phyloP scores from a whole-genome alignment of 495 filamentous ascomycete genomes.

The Penicillium paradoxum region DNA sequence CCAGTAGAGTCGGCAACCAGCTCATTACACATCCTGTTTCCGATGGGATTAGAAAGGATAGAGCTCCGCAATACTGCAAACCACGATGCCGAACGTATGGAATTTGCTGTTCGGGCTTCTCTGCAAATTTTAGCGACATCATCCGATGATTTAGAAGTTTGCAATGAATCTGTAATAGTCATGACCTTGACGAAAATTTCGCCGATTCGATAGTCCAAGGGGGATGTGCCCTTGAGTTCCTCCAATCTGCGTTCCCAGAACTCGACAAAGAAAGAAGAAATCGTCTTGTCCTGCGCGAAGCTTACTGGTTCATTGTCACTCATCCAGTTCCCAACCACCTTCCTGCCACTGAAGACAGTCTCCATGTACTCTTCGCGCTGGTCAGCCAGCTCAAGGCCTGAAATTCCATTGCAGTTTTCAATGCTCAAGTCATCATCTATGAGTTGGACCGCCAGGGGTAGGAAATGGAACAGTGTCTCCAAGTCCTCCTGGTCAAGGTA shows the following conservation, averaged over 20 bases:
- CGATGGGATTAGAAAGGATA: constrained; percentile 33
- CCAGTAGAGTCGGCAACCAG: constrained; percentile 56
- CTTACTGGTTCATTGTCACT: constrained; percentile 18
- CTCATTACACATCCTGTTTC: constrained; percentile 51
- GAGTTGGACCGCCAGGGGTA: constrained; percentile 53
- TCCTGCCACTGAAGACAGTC: constrained; percentile 53
- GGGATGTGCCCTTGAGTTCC: constrained; percentile 24
- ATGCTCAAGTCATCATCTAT: constrained; percentile 61
- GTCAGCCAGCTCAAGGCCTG: constrained; percentile 42
- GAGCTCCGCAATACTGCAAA: constrained; percentile 31
- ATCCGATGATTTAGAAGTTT: constrained; percentile 26
- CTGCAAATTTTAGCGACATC: constrained; percentile 33
- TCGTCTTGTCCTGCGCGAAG: constrained; percentile 7
- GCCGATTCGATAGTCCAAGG: constrained; percentile 36
- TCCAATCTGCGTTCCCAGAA: constrained; percentile 38
- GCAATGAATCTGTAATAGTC: constrained; percentile 22
- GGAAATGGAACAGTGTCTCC: constrained; percentile 38
- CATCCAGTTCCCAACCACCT: constrained; percentile 48
- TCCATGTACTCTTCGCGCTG: constrained; percentile 56
- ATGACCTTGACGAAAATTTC: constrained; percentile 42
- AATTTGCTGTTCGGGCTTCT: constrained; percentile 34
- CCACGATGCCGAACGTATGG: constrained; percentile 38
- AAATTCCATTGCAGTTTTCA: constrained; percentile 51
- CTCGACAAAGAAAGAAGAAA: constrained; percentile 24
- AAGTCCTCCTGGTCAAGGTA: constrained; percentile 30